A percentile compares a stretch with the other conserved stretches of the same genome.
Conservation (phyloP, 257 asterid genomes). For the Solanum bulbocastanum region DNA sequence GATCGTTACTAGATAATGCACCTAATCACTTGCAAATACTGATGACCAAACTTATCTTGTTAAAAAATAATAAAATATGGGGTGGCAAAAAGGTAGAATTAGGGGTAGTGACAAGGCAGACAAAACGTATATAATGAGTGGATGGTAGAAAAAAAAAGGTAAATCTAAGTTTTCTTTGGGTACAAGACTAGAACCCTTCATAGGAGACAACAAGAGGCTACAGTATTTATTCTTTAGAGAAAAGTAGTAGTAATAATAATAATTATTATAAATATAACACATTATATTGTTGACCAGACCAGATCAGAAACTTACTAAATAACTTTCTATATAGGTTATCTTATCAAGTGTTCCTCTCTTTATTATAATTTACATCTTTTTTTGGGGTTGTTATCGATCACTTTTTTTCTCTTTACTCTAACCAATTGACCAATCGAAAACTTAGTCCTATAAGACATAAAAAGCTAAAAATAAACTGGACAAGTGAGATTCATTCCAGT, state of each 20-base stretch:
- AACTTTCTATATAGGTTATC: slow-evolving; percentile 3
- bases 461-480: neutral
- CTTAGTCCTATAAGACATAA: neutral
- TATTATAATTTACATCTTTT: neutral
- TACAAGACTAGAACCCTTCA: slow-evolving; percentile 30
- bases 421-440: slow-evolving; percentile 18
- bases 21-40: neutral
- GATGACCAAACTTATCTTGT: neutral
- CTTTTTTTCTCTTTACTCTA: slow-evolving; percentile 19
- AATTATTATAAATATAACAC: neutral
- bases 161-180: slow-evolving; percentile 25
- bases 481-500: slow-evolving; percentile 31
- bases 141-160: neutral
- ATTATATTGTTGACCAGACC: slow-evolving; percentile 23
- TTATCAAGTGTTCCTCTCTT: slow-evolving; percentile 1
- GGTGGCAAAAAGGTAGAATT: neutral
- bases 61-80: neutral
- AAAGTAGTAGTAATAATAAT: neutral
- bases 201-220: slow-evolving; percentile 43
- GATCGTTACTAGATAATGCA: neutral
- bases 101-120: neutral
- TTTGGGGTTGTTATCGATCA: neutral
- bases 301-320: neutral
- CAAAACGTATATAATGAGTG: neutral
- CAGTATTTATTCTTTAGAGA: slow-evolving; percentile 37